Evolutionary conservation across 495 filamentous ascomycete genomes (phyloP).

Genomic region (Oidiodendron maius): DNA sequence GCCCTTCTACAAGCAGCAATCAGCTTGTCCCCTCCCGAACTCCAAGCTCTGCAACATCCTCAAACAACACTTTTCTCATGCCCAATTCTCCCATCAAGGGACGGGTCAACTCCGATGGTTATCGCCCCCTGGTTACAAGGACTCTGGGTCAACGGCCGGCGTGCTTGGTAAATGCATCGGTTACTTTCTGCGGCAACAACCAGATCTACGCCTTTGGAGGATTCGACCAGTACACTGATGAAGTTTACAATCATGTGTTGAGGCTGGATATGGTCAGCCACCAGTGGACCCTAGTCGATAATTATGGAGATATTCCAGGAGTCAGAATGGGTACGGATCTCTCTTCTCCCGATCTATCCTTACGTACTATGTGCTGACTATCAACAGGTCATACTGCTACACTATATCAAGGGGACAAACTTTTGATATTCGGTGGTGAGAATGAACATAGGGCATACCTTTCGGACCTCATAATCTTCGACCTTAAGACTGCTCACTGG

Average conservation of each 20-base stretch:
- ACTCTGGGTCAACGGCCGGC: slow-evolving; percentile 84
- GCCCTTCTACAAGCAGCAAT: slow-evolving; percentile 6
- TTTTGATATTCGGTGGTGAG: slow-evolving; percentile 93
- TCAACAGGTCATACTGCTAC: slow-evolving; percentile 84
- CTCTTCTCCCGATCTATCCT: slow-evolving; percentile 22
- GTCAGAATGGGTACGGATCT: slow-evolving; percentile 94
- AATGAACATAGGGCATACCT: slow-evolving; percentile 96
- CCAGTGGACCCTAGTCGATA: slow-evolving; percentile 94
- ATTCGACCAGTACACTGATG: slow-evolving; percentile 98
- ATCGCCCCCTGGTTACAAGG: slow-evolving; percentile 74
- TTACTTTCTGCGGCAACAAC: slow-evolving; percentile 93
- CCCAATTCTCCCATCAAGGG: slow-evolving; percentile 69
- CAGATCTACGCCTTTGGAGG: slow-evolving; percentile 97
- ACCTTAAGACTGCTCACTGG: slow-evolving; percentile 90
- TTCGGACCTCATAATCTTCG: slow-evolving; percentile 92
- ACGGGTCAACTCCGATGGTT: slow-evolving; percentile 48
- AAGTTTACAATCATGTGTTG: slow-evolving; percentile 98
- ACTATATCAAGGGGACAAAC: slow-evolving; percentile 86
- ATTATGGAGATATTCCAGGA: slow-evolving; percentile 96
- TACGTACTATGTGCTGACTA: slow-evolving; percentile 5
- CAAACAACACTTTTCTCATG: slow-evolving; percentile 79
- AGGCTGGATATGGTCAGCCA: slow-evolving; percentile 76
- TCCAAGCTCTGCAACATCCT: slow-evolving; percentile 45
- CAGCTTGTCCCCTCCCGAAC: slow-evolving; percentile 17
- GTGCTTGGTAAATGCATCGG: slow-evolving; percentile 94